Evolutionary conservation across 257 asterid species (phyloP).

Genomic region (Solanum corneliomulleri): DNA sequence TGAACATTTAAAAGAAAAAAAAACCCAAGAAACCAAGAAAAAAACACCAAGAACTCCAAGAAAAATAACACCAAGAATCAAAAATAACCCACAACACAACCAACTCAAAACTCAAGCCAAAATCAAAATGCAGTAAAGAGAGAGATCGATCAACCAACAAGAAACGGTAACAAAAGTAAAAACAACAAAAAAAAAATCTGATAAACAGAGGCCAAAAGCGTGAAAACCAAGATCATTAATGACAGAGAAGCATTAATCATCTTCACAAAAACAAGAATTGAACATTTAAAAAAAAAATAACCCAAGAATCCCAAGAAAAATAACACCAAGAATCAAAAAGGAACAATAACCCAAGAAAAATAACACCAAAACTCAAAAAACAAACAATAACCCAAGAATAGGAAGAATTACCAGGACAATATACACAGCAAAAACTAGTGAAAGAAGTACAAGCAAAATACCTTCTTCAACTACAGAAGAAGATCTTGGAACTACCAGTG

Average conservation of each 20-base stretch:
- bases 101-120: background rate
- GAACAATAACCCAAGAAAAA: background rate
- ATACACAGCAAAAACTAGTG: background rate
- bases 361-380: background rate
- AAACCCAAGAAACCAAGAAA: background rate
- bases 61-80: background rate
- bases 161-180: background rate
- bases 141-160: background rate
- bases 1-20: background rate
- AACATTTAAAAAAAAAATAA: background rate
- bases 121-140: background rate
- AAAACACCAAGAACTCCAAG: background rate
- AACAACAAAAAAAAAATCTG: background rate
- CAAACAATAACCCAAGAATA: background rate
- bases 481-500: constrained; percentile 10
- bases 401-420: background rate
- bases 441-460: background rate
- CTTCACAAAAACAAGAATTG: background rate
- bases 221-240: background rate
- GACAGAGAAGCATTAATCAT: background rate
- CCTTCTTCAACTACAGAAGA: background rate
- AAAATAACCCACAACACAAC: background rate
- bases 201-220: background rate
- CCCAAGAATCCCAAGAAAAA: background rate
- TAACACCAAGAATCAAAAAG: background rate